Base-by-base conservation (phyloP, 768 basidiomycete genomes). In the Piloderma croceum region DNA sequence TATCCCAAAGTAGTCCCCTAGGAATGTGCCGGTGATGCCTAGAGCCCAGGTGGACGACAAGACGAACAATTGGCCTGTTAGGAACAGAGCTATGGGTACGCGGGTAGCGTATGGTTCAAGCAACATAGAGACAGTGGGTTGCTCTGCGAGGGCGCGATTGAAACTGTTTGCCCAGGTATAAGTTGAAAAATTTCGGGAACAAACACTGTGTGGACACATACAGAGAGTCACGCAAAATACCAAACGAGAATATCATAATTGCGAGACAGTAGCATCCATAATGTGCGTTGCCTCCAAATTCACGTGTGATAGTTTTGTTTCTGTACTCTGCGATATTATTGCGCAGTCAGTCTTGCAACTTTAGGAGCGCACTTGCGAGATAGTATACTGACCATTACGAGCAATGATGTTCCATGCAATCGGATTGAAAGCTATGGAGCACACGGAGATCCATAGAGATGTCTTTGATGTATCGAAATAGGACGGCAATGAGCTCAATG, bases 331-430 rank as follows among this genome's bases (percentile, higher is more conserved):
- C 19, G 27, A 32, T 12, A 33, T 15, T 22, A 23, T 21, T 17
- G 18, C 33, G 29, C 24, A 41, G 3, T 36, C 7, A 29, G 12
- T 15, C 35, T 23, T 56, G 74, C 71, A 73, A 21, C 21, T 41
- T 19, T 20, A 18, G 7, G 23, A 24, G 7, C 17, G 17, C 23
- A 20, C 23, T 13, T 23, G n/a, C 21, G 13, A 9, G 9, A 18
- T 13, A 11, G 38, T 6, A 46, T n/a, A 65, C 78, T 36, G 47
- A 91, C 91, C 91, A 66, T 93, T 90, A 41, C 81, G 82, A 19
- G 94, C 94, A 21, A 93, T 79, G 46, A 91, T 79, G 62, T 99
- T 99, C 94, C 94, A 99, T 43, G 84, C 91, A 1, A 81, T 80
- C 0, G 94, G 94, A 53, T 97, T 97, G 69, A 97, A 97, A 2